Evolutionary conservation across 768 basidiomycete species (phyloP), one percentile per base, ranked within the genome.

Genomic region (Lactarius tabidus): DNA sequence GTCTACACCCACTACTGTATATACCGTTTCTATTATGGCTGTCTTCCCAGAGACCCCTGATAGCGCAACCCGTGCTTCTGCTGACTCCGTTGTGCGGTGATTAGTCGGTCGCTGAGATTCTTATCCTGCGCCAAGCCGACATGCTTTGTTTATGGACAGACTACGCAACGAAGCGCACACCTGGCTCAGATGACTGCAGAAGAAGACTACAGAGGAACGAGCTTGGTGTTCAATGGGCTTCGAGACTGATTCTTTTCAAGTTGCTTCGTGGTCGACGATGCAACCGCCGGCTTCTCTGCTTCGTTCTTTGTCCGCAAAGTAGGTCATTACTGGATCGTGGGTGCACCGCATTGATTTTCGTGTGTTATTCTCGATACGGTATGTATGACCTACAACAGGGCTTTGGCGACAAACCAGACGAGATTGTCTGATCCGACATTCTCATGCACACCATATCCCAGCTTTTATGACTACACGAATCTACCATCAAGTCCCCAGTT

Each of bases 21-120:
- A n/a, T n/a, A n/a, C n/a, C n/a, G n/a, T n/a, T n/a, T n/a, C n/a
- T n/a, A n/a, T 20, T 28, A 29, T 29, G 15, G 9, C 52, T 3
- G 28, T 23, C 18, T 43, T 56, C 41, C 29, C 23, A 55, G 33
- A 45, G 61, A 62, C 61, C 61, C 61, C 61, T 23, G 61, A 28
- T 23, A 62, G 41, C 35, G 61, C 54, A 62, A 33, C 9, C 20
- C 28, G 20, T 31, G 28, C 9, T 54, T 54, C 53, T 28, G 53
- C 53, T 18, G 53, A 33, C 18, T 29, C 14, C 23, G 4, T 48
- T 48, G 45, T 5, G 45, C 45, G 23, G n/a, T n/a, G 4, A 26
- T 26, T 26, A 2, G 23, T 20, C 45, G 45, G 45, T 12, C 23
- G 45, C 45, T 48, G 23, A 26, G 45, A 26, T 48, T 23, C 45